Percentiles rank a stretch among this genome's conserved stretches.
Evolutionary conservation across 1,284 basidiomycete genomes (phyloP).

Genomic region (Chondrostereum purpureum): DNA sequence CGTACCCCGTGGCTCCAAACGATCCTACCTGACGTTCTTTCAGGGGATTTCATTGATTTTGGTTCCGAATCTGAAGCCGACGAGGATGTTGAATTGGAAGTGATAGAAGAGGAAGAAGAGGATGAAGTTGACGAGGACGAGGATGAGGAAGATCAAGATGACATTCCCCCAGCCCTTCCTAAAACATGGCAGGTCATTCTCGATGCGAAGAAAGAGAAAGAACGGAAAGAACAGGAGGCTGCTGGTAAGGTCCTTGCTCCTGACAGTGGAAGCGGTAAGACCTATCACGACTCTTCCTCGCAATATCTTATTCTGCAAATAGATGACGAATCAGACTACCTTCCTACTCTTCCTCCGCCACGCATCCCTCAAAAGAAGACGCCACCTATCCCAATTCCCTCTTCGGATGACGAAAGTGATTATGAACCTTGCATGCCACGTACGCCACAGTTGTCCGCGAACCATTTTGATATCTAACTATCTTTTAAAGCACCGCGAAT

Average conservation of each 20-base stretch:
- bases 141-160: not conserved
- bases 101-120: slow-evolving; percentile 3
- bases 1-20: not conserved
- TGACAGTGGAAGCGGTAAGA: not conserved
- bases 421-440: not conserved
- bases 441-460: not conserved
- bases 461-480: not conserved
- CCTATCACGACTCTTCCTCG: too few species aligned
- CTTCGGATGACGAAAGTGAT: not conserved
- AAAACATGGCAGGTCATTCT: slow-evolving; percentile 34
- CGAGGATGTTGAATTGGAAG: not conserved
- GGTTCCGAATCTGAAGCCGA: not conserved
- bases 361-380: not conserved
- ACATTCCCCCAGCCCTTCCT: not conserved
- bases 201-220: slow-evolving; percentile 36
- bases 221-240: not conserved
- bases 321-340: too few species aligned
- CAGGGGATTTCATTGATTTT: not conserved
- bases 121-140: slow-evolving; percentile 13
- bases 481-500: not conserved
- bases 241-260: not conserved
- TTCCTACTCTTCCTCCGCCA: not conserved
- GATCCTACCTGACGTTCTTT: not conserved
- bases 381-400: not conserved
- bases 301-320: slow-evolving; percentile 23